A percentile compares a stretch with the other conserved stretches of the same genome.
Conservation (phyloP, 352 stramenopile species). For the Phytopythium litorale region DNA sequence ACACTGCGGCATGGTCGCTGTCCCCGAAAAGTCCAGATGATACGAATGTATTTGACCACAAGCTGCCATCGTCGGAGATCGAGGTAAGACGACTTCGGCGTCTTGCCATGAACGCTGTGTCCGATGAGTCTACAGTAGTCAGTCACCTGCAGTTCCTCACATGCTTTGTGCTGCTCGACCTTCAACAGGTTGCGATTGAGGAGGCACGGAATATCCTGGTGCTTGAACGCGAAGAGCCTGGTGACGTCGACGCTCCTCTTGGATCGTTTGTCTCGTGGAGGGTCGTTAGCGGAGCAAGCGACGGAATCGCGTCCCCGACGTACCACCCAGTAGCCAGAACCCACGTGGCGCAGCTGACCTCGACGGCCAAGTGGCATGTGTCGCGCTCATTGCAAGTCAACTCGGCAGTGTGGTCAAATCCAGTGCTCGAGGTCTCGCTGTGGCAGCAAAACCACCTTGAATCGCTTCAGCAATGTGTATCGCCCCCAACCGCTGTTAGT, state of each 20-base stretch:
- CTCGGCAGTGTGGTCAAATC: background rate
- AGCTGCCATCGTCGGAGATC: background rate
- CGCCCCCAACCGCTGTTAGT: no score
- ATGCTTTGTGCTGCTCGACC: background rate
- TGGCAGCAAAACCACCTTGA: background rate
- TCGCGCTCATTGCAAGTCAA: background rate
- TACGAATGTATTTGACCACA: background rate
- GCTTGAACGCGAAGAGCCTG: background rate
- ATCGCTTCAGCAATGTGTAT: background rate
- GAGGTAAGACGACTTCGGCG: conserved; percentile 10
- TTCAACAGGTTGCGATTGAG: conserved; percentile 12
- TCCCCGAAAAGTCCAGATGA: conserved; percentile 19
- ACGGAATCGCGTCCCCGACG: background rate
- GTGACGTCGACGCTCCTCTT: background rate
- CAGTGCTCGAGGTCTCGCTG: conserved; percentile 6
- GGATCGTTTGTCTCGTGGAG: conserved; percentile 3
- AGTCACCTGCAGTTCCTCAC: background rate
- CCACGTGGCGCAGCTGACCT: background rate
- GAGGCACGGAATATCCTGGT: conserved; percentile 11
- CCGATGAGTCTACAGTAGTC: no score
- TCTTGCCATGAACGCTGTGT: background rate
- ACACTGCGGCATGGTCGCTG: background rate
- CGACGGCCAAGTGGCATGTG: background rate
- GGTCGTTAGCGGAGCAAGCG: background rate
- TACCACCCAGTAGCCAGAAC: background rate